Percentiles rank a stretch among this genome's conserved stretches.
Evolutionary conservation across 768 basidiomycete species (phyloP).

Genomic region (Dioszegia aurantiaca): DNA sequence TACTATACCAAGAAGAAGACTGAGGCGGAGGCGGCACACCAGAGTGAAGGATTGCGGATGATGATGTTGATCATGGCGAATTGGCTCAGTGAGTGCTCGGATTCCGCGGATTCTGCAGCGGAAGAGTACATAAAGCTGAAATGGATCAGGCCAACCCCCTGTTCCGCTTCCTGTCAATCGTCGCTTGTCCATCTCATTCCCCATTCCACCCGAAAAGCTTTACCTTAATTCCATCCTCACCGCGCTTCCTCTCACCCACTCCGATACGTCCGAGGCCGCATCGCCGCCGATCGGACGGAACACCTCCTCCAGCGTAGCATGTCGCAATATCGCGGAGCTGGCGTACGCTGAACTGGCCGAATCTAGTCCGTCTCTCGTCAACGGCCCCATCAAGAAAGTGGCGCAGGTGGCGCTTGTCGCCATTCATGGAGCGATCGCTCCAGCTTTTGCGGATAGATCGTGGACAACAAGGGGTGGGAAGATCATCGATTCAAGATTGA

Average conservation of each 20-base stretch:
- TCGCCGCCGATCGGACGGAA: not conserved
- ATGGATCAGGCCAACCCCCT: not conserved
- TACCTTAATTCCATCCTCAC: slow-evolving; percentile 12
- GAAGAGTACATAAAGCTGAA: not conserved
- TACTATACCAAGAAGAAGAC: slow-evolving; percentile 16
- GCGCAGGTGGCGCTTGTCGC: not conserved
- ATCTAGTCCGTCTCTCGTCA: slow-evolving; percentile 6
- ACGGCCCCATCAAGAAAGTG: slow-evolving; percentile 7
- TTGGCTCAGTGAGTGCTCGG: slow-evolving; percentile 12
- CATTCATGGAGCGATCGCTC: not conserved
- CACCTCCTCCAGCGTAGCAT: not conserved
- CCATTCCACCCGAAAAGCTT: not conserved
- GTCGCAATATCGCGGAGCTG: slow-evolving; percentile 3
- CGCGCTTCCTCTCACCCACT: slow-evolving; percentile 5
- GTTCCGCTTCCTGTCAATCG: not conserved
- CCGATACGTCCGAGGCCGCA: not conserved
- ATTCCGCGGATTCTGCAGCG: not conserved
- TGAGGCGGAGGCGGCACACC: slow-evolving; percentile 11
- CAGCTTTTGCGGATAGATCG: not conserved
- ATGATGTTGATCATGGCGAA: slow-evolving; percentile 10
- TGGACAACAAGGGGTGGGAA: slow-evolving; percentile 7
- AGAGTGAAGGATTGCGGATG: slow-evolving; percentile 10
- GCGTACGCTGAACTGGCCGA: slow-evolving; percentile 11
- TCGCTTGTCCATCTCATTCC: not conserved
- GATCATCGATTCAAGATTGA: slow-evolving; percentile 1